Base-by-base conservation (phyloP, 352 stramenopile genomes). In the Globisporangium rhizosaccharum region DNA sequence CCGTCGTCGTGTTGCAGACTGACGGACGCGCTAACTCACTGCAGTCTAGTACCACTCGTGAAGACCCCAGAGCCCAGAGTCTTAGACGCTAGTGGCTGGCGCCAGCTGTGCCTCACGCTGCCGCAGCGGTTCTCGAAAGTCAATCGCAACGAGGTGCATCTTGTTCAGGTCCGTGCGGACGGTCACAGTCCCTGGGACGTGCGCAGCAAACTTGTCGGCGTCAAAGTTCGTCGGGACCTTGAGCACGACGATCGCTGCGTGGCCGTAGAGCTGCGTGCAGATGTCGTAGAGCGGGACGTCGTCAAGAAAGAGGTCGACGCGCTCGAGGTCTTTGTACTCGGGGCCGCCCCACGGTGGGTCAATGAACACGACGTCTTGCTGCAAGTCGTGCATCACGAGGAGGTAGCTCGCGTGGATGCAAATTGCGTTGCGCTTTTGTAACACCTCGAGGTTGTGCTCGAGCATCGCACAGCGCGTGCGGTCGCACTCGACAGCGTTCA, bases 221-320 rank as follows among this genome's bases (percentile, higher is more conserved):
- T 94, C 82, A 62, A 92, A 94, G 59, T 94, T 94, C 18, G 70
- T 88, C 17, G 85, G 85, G 39, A 92, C 82, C 53, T 94, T 94
- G 46, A 94, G 59, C 28, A 91, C 70, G n/a, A 92, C 70, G 49
- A 75, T 80, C 60, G 86, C 71, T 45, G 79, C 57, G 26, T 61
- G 67, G 5, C 68, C 63, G 33, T 79, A 53, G 26, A 92, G 59
- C 41, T 62, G 67, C 50, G 73, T 66, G 53, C 81, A 91, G 52
- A 92, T 79, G 15, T 79, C 72, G 51, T 89, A 73, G 51, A 92
- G 70, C 12, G 80, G 80, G 12, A 79, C 48, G 8, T 73, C 72
- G 46, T 74, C 82, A 10, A 94, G 75, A 36, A 80, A 90, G 1
- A 94, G 64, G 53, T 91, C 79, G 30, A 94, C 76, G 33, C 76